A percentile compares a stretch with the other conserved stretches of the same genome.
These are phyloP conservation scores for Malassezia pachydermatis DNA, from an alignment of 1,284 basidiomycete species.

Conservation along the genomic window DNA sequence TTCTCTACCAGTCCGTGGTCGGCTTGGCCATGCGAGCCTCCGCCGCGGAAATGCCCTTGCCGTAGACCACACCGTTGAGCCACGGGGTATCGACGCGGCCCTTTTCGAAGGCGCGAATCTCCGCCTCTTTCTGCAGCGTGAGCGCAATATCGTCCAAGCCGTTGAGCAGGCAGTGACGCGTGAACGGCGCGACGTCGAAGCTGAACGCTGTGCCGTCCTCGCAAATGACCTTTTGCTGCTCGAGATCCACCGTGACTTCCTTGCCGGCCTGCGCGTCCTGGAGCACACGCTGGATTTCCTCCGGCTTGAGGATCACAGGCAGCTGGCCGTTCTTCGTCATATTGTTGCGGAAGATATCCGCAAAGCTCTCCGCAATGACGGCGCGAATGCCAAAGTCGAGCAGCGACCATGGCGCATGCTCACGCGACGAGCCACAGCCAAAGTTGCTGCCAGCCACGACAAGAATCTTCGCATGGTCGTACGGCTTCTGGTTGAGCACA, in stretches of 20 bases:
- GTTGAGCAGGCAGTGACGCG: constrained; percentile 39
- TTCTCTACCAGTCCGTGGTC: constrained; percentile 33
- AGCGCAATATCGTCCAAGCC: constrained; percentile 43
- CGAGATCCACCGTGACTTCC: constrained; percentile 37
- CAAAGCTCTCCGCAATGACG: constrained; percentile 39
- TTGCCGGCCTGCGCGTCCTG: constrained; percentile 37
- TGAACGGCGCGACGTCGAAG: constrained; percentile 35
- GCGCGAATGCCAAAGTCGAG: constrained; percentile 44
- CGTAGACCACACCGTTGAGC: constrained; percentile 38
- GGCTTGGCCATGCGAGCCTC: constrained; percentile 22
- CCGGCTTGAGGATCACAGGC: constrained; percentile 26
- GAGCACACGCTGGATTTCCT: constrained; percentile 30
- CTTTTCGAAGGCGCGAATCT: constrained; percentile 31
- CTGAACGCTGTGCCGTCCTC: constrained; percentile 31
- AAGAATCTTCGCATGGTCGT: constrained; percentile 33
- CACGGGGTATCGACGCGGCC: constrained; percentile 35
- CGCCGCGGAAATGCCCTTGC: constrained; percentile 15
- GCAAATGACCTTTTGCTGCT: constrained; percentile 31
- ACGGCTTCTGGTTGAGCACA: constrained; percentile 40
- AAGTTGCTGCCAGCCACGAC: constrained; percentile 42
- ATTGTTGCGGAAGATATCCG: constrained; percentile 44
- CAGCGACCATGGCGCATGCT: constrained; percentile 45
- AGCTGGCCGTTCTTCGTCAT: constrained; percentile 44
- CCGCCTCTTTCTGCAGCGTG: constrained; percentile 34
- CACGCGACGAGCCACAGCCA: constrained; percentile 41